Conservation (phyloP, 306 rosid genomes). For the Rubus idaeus region DNA sequence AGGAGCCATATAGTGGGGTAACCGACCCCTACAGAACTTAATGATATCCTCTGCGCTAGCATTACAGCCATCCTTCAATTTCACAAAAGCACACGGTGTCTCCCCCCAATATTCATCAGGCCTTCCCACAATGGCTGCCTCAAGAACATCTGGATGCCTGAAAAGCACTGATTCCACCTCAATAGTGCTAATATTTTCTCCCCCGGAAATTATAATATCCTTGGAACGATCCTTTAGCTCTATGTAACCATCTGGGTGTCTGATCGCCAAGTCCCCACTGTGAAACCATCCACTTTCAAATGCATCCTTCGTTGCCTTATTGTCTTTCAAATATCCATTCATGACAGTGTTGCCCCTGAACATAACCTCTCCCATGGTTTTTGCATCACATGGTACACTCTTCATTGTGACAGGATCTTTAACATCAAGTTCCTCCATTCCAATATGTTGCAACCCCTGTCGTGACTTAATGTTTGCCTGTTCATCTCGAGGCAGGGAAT, state of each 20-base stretch:
- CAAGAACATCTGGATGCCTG: slow-evolving; percentile 69
- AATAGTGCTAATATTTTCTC: slow-evolving; percentile 86
- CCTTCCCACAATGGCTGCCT: slow-evolving; percentile 79
- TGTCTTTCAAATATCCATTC: slow-evolving; percentile 77
- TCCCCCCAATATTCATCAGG: slow-evolving; percentile 91
- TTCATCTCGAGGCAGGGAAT: slow-evolving; percentile 44
- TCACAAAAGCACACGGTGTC: slow-evolving; percentile 88
- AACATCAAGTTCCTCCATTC: slow-evolving; percentile 63
- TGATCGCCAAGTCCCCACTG: slow-evolving; percentile 83
- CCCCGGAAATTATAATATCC: slow-evolving; percentile 90
- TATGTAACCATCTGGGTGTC: slow-evolving; percentile 74
- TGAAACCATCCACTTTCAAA: slow-evolving; percentile 81
- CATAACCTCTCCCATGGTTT: slow-evolving; percentile 87
- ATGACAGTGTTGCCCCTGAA: slow-evolving; percentile 82
- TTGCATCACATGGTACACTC: slow-evolving; percentile 77
- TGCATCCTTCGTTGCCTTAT: slow-evolving; percentile 60
- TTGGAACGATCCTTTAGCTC: slow-evolving; percentile 80
- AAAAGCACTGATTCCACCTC: slow-evolving; percentile 76
- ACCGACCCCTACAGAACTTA: slow-evolving; percentile 45
- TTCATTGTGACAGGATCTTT: slow-evolving; percentile 77
- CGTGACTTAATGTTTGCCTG: slow-evolving; percentile 69
- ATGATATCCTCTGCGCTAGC: slow-evolving; percentile 58
- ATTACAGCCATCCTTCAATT: slow-evolving; percentile 56
- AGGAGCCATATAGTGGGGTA: slow-evolving; percentile 86
- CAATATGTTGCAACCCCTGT: slow-evolving; percentile 80